phyloP scores from a whole-genome alignment of 371 early-diverging fungal species.

The Dinochytrium kinnereticum region DNA sequence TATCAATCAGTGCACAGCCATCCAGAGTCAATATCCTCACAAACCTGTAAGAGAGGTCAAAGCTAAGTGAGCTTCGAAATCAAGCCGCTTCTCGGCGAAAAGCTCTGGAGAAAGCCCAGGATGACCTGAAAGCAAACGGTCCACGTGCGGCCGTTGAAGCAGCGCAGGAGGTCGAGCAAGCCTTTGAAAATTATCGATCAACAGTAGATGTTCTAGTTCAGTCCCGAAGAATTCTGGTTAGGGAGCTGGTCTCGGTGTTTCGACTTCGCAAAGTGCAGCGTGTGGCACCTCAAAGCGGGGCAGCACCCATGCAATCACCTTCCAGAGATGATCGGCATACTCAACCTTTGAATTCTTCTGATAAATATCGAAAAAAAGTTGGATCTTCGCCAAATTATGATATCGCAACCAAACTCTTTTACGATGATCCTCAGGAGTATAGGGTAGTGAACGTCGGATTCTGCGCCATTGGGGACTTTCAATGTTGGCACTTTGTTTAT shows the following conservation, averaged over 20 bases:
- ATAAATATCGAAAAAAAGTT: slow-evolving; percentile 7
- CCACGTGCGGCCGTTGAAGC: neutral
- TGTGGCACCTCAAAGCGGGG: neutral
- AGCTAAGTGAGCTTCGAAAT: neutral
- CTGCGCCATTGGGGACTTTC: slow-evolving; percentile 46
- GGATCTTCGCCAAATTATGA: slow-evolving; percentile 19
- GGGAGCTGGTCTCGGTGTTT: slow-evolving; percentile 64
- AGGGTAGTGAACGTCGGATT: slow-evolving; percentile 63
- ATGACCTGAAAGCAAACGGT: neutral
- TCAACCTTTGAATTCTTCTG: neutral
- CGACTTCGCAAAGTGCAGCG: slow-evolving; percentile 46
- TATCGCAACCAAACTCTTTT: slow-evolving; percentile 24
- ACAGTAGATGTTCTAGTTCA: slow-evolving; percentile 48
- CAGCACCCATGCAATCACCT: neutral
- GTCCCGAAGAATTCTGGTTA: slow-evolving; percentile 59
- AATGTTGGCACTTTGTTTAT: slow-evolving; percentile 32
- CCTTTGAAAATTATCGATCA: slow-evolving; percentile 41
- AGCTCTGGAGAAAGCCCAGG: neutral
- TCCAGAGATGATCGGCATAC: neutral
- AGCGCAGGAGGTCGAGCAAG: slow-evolving; percentile 21
- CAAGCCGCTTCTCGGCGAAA: neutral
- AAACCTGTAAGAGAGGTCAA: neutral
- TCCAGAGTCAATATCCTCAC: neutral
- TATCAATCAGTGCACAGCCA: neutral
- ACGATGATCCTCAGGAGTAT: slow-evolving; percentile 45